These are phyloP conservation scores for Puccinellia tenuiflora DNA, from an alignment of 176 grass and related monocot species.

Conservation along the genomic window DNA sequence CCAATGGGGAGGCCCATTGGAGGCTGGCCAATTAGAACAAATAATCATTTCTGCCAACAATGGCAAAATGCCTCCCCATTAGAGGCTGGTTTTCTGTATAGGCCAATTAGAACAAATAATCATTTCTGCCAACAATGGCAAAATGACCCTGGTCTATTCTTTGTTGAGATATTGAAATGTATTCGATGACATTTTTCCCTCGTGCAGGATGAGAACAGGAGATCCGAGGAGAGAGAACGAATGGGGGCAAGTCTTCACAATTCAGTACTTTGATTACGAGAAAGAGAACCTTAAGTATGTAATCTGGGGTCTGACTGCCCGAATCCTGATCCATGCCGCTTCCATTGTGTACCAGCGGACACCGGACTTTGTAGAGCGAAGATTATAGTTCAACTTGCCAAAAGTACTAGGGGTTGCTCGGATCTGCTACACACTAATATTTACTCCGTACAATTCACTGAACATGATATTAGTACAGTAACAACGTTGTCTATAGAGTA, in stretches of 20 bases:
- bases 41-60: too few species aligned
- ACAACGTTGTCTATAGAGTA: too few species aligned
- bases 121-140: background rate
- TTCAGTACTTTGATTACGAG: constrained; percentile 48
- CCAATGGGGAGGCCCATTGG: too few species aligned
- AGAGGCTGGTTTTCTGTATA: too few species aligned
- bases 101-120: background rate
- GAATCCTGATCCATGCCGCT: constrained; percentile 70
- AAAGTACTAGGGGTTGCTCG: constrained; percentile 23
- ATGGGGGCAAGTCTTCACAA: constrained; percentile 56
- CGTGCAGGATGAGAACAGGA: constrained; percentile 48
- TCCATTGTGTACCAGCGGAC: constrained; percentile 44
- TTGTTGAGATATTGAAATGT: background rate
- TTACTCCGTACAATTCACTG: too few species aligned
- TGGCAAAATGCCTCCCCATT: too few species aligned
- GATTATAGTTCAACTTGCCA: constrained; percentile 39
- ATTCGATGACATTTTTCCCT: background rate
- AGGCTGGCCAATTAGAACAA: too few species aligned
- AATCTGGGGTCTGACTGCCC: constrained; percentile 69
- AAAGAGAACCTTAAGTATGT: constrained; percentile 42
- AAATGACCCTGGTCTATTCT: background rate
- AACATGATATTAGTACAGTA: too few species aligned
- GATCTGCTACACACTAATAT: background rate
- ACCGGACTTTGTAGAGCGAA: constrained; percentile 50
- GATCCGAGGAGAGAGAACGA: constrained; percentile 56